A percentile compares a stretch with the other conserved stretches of the same genome.
These are phyloP conservation scores for Dacryopinax spathularia DNA, from an alignment of 768 basidiomycete genomes.

Conservation along the genomic window DNA sequence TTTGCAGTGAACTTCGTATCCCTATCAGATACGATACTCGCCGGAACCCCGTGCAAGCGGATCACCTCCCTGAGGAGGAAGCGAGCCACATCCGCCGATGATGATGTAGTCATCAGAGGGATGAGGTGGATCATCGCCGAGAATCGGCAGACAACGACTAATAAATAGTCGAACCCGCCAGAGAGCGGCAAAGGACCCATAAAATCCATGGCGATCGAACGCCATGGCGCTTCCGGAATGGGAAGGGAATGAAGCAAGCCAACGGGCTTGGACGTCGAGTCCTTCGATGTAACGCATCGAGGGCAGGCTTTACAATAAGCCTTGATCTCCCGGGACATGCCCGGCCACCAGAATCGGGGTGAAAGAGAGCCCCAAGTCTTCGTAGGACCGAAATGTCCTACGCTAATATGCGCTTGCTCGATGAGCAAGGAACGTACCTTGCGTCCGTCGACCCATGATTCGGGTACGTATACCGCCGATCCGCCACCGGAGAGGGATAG, in stretches of 20 bases:
- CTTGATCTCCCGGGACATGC: slow-evolving; percentile 11
- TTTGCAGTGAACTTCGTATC: slow-evolving; percentile 30
- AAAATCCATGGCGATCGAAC: slow-evolving; percentile 31
- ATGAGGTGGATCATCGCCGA: slow-evolving; percentile 20
- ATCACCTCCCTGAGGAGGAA: slow-evolving; percentile 26
- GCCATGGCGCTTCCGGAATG: slow-evolving; percentile 26
- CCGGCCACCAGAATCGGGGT: background rate
- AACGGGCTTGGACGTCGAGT: slow-evolving; percentile 13
- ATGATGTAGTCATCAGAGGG: slow-evolving; percentile 21
- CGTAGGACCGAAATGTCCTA: background rate
- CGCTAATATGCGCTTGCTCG: slow-evolving; percentile 1
- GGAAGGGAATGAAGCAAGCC: slow-evolving; percentile 20
- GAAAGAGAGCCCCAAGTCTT: background rate
- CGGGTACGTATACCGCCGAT: background rate
- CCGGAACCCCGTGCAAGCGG: slow-evolving; percentile 31
- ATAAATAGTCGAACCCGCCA: slow-evolving; percentile 12
- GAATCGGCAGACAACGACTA: slow-evolving; percentile 18
- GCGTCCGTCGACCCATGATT: background rate
- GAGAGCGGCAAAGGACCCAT: slow-evolving; percentile 23
- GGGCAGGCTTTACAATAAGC: slow-evolving; percentile 18
- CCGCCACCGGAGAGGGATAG: background rate
- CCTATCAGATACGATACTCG: too few relatives aligned
- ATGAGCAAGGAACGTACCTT: background rate
- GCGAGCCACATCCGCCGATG: slow-evolving; percentile 25
- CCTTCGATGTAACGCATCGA: slow-evolving; percentile 19